These are phyloP conservation scores for Coniosporium tulheliwenetii DNA, from an alignment of 2,329 filamentous ascomycete genomes.

Conservation along the genomic window DNA sequence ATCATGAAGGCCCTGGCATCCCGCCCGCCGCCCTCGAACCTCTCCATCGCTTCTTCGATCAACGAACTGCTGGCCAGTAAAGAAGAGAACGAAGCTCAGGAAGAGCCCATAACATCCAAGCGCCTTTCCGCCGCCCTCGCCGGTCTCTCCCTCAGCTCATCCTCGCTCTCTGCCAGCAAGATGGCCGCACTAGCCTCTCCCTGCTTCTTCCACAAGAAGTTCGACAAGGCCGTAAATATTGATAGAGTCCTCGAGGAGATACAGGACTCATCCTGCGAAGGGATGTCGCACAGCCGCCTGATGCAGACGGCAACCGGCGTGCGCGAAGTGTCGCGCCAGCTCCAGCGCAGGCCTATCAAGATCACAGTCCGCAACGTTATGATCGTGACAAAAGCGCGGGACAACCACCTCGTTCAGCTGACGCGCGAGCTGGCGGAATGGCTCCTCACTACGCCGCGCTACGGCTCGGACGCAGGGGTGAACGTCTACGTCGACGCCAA, in stretches of 20 bases:
- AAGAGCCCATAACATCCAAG: conserved; percentile 23
- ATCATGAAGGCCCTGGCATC: conserved; percentile 56
- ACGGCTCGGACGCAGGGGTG: conserved; percentile 78
- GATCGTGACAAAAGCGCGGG: conserved; percentile 96
- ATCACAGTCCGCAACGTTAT: conserved; percentile 87
- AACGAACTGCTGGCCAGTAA: conserved; percentile 37
- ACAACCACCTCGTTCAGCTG: conserved; percentile 80
- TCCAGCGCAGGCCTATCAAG: conserved; percentile 82
- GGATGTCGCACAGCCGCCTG: conserved; percentile 81
- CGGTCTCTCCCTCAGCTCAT: conserved; percentile 27
- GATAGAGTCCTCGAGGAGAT: conserved; percentile 93
- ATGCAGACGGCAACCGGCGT: conserved; percentile 93
- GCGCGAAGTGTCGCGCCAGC: conserved; percentile 85
- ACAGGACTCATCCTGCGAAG: conserved; percentile 52
- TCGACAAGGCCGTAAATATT: conserved; percentile 91
- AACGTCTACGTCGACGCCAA: conserved; percentile 99
- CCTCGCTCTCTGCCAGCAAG: conserved; percentile 20
- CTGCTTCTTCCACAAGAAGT: conserved; percentile 95
- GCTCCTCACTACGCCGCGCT: conserved; percentile 77
- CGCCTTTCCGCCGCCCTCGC: conserved; percentile 46
- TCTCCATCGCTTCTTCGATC: conserved; percentile 48
- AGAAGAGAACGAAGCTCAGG: conserved; percentile 11
- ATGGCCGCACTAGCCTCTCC: conserved; percentile 70
- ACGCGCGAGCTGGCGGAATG: conserved; percentile 79
- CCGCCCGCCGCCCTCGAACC: conserved; percentile 35